Base-by-base conservation (phyloP, 2,329 filamentous ascomycete species). In the Pseudogymnoascus sp. region DNA sequence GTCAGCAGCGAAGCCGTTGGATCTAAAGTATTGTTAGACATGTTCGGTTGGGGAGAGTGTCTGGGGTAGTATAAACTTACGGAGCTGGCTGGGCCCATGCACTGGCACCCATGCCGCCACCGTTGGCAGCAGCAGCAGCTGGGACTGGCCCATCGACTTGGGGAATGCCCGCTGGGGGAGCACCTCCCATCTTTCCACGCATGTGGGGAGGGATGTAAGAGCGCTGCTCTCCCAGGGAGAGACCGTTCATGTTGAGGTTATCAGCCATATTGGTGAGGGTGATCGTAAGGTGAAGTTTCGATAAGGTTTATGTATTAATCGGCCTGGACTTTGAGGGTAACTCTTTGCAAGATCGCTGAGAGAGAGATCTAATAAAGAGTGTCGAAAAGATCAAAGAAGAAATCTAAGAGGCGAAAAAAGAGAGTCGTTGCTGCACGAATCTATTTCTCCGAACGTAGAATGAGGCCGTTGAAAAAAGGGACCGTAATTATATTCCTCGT, bases 201-300 rank as follows among this genome's bases (percentile, higher is more conserved):
- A 92, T 86, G 76, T 94, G 90, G 75, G 90, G 90, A 67, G 90
- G 90, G 68, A 94, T 92, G 81, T 94, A 94, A 62, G 89, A 89
- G 71, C 87, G 87, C 68, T 78, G 73, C 69, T 79, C 77, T 69
- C 76, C 75, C 66, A 93, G 79, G 76, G 78, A 87, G 71, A 93
- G 80, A 73, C 86, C 85, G 74, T 81, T 83, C 84, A 93, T 92
- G 80, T 91, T 90, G 71, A 94, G 83, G 80, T 92, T 87, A 72
- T 90, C 88, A 75, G 88, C 88, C 88, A 92, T 92, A 73, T 76
- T 87, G 78, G 22, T 38, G 22, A 33, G 28, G 28, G 28, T 54
- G 47, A 54, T 33, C 9, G 25, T 33, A 18, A 20, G 9, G 35
- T 65, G 58, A 63, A 43, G 59, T 63, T 62, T 58, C 18, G 35